A percentile compares a stretch with the other conserved stretches of the same genome.
Conservation (phyloP, 1,284 basidiomycete species). For the Rhodotorula sp. region DNA sequence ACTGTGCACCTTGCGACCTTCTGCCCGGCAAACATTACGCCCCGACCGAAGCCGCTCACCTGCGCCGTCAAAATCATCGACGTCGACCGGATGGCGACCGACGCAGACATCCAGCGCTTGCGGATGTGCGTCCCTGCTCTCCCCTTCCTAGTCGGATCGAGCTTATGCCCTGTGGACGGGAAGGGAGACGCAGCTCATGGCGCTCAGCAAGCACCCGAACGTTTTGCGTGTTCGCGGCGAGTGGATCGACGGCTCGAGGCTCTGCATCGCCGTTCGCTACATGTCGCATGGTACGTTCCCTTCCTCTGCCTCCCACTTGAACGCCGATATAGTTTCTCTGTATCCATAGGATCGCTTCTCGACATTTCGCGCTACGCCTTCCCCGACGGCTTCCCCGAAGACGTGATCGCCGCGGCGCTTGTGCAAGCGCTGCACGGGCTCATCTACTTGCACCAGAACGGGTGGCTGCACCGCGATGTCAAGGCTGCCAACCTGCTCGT, state of each 20-base stretch:
- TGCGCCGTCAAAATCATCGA: constrained; percentile 66
- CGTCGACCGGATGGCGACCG: constrained; percentile 64
- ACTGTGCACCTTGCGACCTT: constrained; percentile 75
- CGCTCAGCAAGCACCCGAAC: constrained; percentile 87
- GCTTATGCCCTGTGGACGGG: constrained; percentile 48
- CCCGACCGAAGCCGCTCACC: constrained; percentile 48
- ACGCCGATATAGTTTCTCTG: background rate
- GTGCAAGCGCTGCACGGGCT: constrained; percentile 80
- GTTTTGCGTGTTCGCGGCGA: constrained; percentile 84
- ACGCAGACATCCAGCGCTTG: constrained; percentile 46
- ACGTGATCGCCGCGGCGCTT: constrained; percentile 77
- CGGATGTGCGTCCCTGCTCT: constrained; percentile 33
- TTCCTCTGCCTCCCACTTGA: no score
- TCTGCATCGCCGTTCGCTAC: constrained; percentile 81
- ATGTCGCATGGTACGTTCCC: constrained; percentile 64
- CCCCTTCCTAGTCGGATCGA: background rate
- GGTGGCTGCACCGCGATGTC: constrained; percentile 80
- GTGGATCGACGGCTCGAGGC: constrained; percentile 79
- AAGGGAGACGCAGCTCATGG: constrained; percentile 87
- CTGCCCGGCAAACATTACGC: constrained; percentile 50
- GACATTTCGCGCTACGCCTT: constrained; percentile 63
- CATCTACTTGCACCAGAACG: constrained; percentile 81
- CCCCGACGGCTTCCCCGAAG: constrained; percentile 82
- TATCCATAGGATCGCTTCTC: constrained; percentile 33
- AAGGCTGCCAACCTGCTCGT: constrained; percentile 87